Percentiles rank a stretch among this genome's conserved stretches.
Evolutionary conservation across 2,329 filamentous ascomycete genomes (phyloP).

Genomic region (Pyrenophora tritici-repentis): DNA sequence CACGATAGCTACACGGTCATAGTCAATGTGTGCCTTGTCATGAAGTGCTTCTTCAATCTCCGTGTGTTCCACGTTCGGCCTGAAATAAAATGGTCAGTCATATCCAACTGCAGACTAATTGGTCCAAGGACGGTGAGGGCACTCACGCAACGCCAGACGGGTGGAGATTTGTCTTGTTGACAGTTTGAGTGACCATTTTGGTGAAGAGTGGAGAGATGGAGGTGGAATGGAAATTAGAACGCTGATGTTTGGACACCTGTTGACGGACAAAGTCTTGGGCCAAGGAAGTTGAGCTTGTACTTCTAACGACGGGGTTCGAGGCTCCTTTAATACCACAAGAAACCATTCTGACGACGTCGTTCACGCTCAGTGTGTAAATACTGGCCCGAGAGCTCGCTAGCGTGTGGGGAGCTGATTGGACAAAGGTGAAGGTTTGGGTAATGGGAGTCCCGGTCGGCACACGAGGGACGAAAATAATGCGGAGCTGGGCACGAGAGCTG

Average conservation of each 20-base stretch:
- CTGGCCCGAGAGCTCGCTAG: conserved; percentile 30
- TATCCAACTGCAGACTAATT: neutral
- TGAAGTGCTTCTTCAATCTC: conserved; percentile 98
- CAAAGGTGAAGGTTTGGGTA: conserved; percentile 14
- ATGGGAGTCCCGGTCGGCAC: conserved; percentile 29
- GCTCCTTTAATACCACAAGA: conserved; percentile 45
- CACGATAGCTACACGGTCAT: conserved; percentile 97
- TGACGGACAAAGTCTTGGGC: conserved; percentile 62
- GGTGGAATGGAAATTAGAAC: conserved; percentile 63
- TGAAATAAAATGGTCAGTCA: conserved; percentile 48
- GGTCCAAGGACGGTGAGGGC: conserved; percentile 7
- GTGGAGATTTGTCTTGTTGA: conserved; percentile 94
- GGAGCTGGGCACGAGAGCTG: conserved; percentile 25
- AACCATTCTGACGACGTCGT: conserved; percentile 39
- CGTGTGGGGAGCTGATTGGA: conserved; percentile 33
- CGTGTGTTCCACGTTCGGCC: conserved; percentile 85
- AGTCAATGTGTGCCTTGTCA: conserved; percentile 98
- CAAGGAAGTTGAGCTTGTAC: conserved; percentile 53
- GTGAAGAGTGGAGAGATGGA: conserved; percentile 52
- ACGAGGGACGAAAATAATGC: conserved; percentile 37
- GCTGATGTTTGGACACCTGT: conserved; percentile 62
- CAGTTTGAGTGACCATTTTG: conserved; percentile 56
- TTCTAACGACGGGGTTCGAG: conserved; percentile 42
- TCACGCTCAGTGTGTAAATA: conserved; percentile 26
- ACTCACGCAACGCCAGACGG: conserved; percentile 88